Percentiles rank a stretch among this genome's conserved stretches.
Evolutionary conservation across 805 yeast species (phyloP).

Genomic region (Candida gorgasii): DNA sequence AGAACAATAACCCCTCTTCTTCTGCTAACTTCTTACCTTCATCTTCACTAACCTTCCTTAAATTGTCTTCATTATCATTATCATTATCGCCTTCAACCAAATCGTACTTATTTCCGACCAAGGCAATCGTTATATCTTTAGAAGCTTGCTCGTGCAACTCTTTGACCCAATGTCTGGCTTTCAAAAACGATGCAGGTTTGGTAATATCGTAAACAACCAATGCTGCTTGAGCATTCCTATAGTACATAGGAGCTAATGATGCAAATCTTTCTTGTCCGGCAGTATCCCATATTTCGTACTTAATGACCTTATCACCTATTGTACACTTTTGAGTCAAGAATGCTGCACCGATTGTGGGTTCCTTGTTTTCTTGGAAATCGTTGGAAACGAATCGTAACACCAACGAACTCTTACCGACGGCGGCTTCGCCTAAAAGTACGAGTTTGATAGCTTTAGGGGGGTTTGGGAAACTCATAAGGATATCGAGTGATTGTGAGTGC

Average conservation of each 20-base stretch:
- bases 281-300: slow-evolving; percentile 95
- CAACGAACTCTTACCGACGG: slow-evolving; percentile 93
- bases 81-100: slow-evolving; percentile 55
- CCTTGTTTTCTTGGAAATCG: slow-evolving; percentile 96
- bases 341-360: slow-evolving; percentile 98
- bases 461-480: slow-evolving; percentile 14
- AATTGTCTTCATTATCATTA: slow-evolving; percentile 36
- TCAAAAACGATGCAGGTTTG: slow-evolving; percentile 89
- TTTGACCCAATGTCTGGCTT: slow-evolving; percentile 98
- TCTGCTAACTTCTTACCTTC: slow-evolving; percentile 88
- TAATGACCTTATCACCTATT: slow-evolving; percentile 81
- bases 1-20: slow-evolving; percentile 87
- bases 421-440: slow-evolving; percentile 94
- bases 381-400: slow-evolving; percentile 91
- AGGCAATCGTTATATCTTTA: slow-evolving; percentile 87
- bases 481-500: background rate
- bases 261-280: slow-evolving; percentile 99
- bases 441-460: slow-evolving; percentile 63
- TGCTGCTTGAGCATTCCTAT: slow-evolving; percentile 96
- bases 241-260: slow-evolving; percentile 94
- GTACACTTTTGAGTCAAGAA: slow-evolving; percentile 91
- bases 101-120: slow-evolving; percentile 92
- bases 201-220: slow-evolving; percentile 94
- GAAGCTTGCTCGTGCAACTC: slow-evolving; percentile 94
- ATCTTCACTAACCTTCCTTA: slow-evolving; percentile 77